Conservation (phyloP, 164 flowering plant genomes). For the Kalanchoe fedtschenkoi region DNA sequence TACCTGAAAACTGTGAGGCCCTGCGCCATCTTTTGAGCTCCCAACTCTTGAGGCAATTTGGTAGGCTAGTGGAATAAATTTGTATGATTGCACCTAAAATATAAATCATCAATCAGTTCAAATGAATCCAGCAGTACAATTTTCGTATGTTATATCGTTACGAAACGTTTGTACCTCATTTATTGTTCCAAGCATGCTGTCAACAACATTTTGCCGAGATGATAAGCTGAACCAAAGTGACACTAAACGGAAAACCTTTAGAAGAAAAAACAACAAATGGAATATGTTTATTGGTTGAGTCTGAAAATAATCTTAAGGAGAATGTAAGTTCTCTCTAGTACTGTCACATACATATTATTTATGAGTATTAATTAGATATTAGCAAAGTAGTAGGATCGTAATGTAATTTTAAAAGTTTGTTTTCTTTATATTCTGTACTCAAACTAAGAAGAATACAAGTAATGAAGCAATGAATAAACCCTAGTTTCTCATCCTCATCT, state of each 20-base stretch:
- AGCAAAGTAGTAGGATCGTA: too few relatives aligned
- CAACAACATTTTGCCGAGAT: conserved; percentile 52
- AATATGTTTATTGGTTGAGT: conserved; percentile 42
- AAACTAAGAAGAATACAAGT: too few relatives aligned
- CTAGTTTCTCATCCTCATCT: too few relatives aligned
- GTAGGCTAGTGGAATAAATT: conserved; percentile 79
- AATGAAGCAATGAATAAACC: too few relatives aligned
- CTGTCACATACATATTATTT: too few relatives aligned
- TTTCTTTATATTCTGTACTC: too few relatives aligned
- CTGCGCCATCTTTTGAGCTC: conserved; percentile 56
- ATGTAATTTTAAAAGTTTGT: too few relatives aligned
- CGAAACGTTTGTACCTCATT: conserved; percentile 48
- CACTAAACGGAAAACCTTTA: conserved; percentile 81
- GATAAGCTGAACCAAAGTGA: conserved; percentile 92
- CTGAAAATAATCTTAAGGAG: background rate
- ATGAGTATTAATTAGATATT: too few relatives aligned
- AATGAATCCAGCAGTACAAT: background rate
- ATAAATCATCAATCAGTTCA: background rate
- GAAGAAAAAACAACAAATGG: conserved; percentile 27
- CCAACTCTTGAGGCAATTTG: conserved; percentile 99
- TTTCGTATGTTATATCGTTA: background rate
- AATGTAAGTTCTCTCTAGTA: background rate
- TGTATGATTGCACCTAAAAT: conserved; percentile 81
- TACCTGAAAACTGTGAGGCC: conserved; percentile 70
- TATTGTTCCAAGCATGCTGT: conserved; percentile 64